Conservation (phyloP, 2,329 filamentous ascomycete genomes). For the Phyllosticta citribraziliensis region DNA sequence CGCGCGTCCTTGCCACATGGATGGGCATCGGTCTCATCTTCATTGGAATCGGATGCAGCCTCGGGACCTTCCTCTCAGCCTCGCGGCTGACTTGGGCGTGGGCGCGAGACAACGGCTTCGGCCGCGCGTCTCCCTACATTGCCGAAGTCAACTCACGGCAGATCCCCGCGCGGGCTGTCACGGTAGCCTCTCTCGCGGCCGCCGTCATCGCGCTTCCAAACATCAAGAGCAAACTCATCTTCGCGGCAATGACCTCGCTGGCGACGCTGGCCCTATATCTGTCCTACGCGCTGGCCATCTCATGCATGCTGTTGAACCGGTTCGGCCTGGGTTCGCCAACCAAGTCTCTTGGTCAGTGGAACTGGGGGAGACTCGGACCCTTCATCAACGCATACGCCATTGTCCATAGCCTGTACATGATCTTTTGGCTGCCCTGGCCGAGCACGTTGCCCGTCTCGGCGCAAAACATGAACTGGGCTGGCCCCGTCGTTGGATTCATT, state of each 20-base stretch:
- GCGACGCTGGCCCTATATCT: slow-evolving; percentile 29
- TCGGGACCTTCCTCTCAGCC: slow-evolving; percentile 31
- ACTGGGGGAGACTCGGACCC: slow-evolving; percentile 9
- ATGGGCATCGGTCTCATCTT: slow-evolving; percentile 27
- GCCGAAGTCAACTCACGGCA: slow-evolving; percentile 18
- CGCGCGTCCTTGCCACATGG: slow-evolving; percentile 26
- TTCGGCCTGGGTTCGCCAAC: slow-evolving; percentile 14
- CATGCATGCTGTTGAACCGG: slow-evolving; percentile 24
- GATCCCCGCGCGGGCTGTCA: slow-evolving; percentile 30
- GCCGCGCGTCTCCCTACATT: slow-evolving; percentile 19
- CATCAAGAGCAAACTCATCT: slow-evolving; percentile 29
- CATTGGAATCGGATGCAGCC: slow-evolving; percentile 26
- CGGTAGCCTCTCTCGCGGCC: slow-evolving; percentile 24
- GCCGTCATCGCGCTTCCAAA: slow-evolving; percentile 30
- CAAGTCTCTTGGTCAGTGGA: slow-evolving; percentile 7
- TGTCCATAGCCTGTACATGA: slow-evolving; percentile 5
- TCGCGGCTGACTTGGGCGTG: slow-evolving; percentile 38
- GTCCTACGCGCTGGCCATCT: slow-evolving; percentile 32
- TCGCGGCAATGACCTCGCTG: slow-evolving; percentile 31
- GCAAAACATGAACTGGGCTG: slow-evolving; percentile 13
- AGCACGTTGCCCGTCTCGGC: slow-evolving; percentile 8
- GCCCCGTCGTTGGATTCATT: slow-evolving; percentile 11
- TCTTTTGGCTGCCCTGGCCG: slow-evolving; percentile 12
- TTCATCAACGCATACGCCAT: slow-evolving; percentile 10
- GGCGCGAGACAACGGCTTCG: slow-evolving; percentile 33